Conservation (phyloP, 2,329 filamentous ascomycete species). For the Cyclaneusma minus region DNA sequence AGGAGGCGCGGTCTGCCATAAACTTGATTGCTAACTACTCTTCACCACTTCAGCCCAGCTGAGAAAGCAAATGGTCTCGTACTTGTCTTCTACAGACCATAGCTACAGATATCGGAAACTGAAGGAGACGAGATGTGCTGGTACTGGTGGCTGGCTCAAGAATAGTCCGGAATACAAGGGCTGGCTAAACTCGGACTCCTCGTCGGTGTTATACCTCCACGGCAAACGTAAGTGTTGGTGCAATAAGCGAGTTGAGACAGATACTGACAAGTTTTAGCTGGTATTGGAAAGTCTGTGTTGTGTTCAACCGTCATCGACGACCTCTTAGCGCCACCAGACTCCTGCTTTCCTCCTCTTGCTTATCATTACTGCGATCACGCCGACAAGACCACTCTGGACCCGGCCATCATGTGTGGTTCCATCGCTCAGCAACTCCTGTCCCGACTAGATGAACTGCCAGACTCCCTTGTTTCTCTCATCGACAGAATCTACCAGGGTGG, state of each 20-base stretch:
- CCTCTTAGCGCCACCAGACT: not conserved
- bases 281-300: constrained; percentile 4
- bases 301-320: constrained; percentile 7
- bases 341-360: not conserved
- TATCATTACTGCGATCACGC: constrained; percentile 9
- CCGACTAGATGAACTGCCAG: too few species aligned
- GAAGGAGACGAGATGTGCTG: constrained; percentile 3
- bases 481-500: too few species aligned
- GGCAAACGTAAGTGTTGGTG: constrained; percentile 6
- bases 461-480: too few species aligned
- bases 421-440: not conserved
- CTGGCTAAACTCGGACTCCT: not conserved
- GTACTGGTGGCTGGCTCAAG: constrained; percentile 5
- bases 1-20: constrained; percentile 4
- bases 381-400: constrained; percentile 7
- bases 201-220: constrained; percentile 6
- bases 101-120: constrained; percentile 5
- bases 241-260: not conserved
- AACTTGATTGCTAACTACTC: too few species aligned
- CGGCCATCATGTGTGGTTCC: constrained; percentile 5
- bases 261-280: constrained; percentile 6
- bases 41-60: too few species aligned
- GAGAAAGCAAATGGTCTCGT: too few species aligned
- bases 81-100: not conserved
- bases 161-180: constrained; percentile 1